Conservation (phyloP, 495 filamentous ascomycete species). For the Neurospora sublineolata region DNA sequence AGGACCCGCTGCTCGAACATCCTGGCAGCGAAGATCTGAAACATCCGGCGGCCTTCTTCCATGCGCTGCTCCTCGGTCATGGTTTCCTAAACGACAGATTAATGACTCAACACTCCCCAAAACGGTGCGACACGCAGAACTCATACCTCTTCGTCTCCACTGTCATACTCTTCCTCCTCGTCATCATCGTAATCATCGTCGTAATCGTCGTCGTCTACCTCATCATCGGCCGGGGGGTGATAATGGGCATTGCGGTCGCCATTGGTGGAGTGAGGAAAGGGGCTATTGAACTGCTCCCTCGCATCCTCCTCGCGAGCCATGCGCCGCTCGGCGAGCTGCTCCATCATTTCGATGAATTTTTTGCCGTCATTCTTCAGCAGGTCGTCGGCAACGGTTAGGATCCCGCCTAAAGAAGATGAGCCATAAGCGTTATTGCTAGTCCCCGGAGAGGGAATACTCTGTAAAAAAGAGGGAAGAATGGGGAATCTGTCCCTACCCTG, state of each 20-base stretch:
- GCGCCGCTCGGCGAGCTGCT: constrained; percentile 90
- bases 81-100: constrained; percentile 53
- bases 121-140: not conserved
- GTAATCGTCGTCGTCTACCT: constrained; percentile 58
- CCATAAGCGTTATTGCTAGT: constrained; percentile 31
- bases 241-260: constrained; percentile 33
- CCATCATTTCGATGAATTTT: constrained; percentile 99
- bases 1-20: constrained; percentile 99
- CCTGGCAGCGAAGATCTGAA: constrained; percentile 96
- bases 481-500: constrained; percentile 59
- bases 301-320: constrained; percentile 96
- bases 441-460: constrained; percentile 24
- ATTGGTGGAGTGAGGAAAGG: constrained; percentile 42
- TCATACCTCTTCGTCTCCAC: constrained; percentile 65
- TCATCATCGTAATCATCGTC: constrained; percentile 59
- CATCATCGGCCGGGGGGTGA: constrained; percentile 49
- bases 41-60: constrained; percentile 98
- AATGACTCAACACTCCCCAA: constrained; percentile 13
- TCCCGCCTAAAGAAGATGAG: constrained; percentile 62
- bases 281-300: constrained; percentile 54
- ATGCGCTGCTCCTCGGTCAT: constrained; percentile 98
- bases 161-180: constrained; percentile 84
- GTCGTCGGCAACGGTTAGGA: constrained; percentile 97
- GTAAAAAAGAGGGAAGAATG: constrained; percentile 25
- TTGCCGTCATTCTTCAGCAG: constrained; percentile 97